phyloP scores from a whole-genome alignment of 2,329 filamentous ascomycete genomes.

The Talaromyces sp. region DNA sequence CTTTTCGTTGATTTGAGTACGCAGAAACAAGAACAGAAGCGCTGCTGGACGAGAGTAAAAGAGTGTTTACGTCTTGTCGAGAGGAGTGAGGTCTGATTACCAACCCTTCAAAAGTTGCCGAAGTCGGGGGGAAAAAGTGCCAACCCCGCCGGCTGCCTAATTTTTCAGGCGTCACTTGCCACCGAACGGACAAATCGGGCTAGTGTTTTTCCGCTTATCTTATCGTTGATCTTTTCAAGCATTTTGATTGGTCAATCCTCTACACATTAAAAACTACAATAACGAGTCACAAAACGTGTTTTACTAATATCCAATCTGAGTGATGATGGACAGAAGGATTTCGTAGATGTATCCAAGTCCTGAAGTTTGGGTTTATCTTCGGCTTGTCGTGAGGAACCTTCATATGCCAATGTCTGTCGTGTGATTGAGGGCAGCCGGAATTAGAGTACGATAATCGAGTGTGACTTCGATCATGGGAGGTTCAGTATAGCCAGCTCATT shows the following conservation, averaged over 20 bases:
- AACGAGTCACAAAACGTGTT: neutral
- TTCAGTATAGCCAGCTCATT: neutral
- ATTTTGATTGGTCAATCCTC: neutral
- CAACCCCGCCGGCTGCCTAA: conserved; percentile 12
- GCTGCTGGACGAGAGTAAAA: neutral
- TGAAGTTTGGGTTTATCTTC: no score
- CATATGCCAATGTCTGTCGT: no score
- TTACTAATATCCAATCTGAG: neutral
- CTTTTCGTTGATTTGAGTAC: neutral
- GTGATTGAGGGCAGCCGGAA: neutral
- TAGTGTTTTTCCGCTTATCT: neutral
- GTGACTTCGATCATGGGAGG: neutral
- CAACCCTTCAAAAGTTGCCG: conserved; percentile 13
- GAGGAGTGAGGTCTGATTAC: neutral
- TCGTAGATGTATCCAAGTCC: no score
- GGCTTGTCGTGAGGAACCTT: no score
- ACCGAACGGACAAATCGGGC: neutral
- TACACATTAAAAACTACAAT: neutral
- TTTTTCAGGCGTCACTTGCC: conserved; percentile 14
- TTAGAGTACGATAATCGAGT: neutral
- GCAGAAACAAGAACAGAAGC: neutral
- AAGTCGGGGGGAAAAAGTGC: conserved; percentile 12
- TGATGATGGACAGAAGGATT: no score
- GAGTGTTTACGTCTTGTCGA: neutral
- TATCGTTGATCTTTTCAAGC: neutral